Evolutionary conservation across 192 early-diverging fungal species (phyloP), one percentile per base, ranked within the genome.

Genomic region (Mortierella claussenii): DNA sequence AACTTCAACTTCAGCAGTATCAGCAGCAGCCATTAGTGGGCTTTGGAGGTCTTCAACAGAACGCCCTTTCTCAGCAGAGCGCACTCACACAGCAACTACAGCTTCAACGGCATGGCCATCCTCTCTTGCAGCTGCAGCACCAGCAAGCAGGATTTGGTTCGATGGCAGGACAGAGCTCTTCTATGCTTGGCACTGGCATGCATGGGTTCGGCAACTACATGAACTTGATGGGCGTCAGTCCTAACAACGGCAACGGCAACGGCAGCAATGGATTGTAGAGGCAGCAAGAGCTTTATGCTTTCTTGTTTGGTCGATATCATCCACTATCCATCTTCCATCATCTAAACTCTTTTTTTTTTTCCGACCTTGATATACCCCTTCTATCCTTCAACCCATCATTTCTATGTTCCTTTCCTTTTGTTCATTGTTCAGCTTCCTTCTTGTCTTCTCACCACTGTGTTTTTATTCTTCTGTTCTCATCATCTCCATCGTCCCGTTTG

Each of bases 131-230:
- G 15, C 18, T 4, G 20, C 51, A 53, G 8, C 37, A 10, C 26
- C 28, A 31, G 23, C 56, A 62, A 17, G 34, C 20, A 18, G 48
- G 3, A n/a, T 45, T 63, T 21, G 48, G 30, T 2, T 42, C 51
- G 18, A 26, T 45, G 18, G 11, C 62, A 8, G 43, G 24, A 9
- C 63, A 65, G 43, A 48, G 44, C 21, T 11, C 18, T n/a, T 52
- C 57, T 18, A 32, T 59, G 3, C 49, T 69, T 20, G 57, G 57
- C 12, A 31, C 56, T 2, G 57, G 57, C 37, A 60, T 69, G 50
- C 32, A 60, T 1, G 67, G 67, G 0, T 69, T 69, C 36, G 50
- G 51, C 3, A 44, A 32, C 23, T 69, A 50, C 36, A 45, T 69
- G 57, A 59, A 59, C 26, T 54, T 57, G 21, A 69, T 53, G 31